These are phyloP conservation scores for Yarrowia sp. DNA, from an alignment of 805 yeast species.

Conservation along the genomic window DNA sequence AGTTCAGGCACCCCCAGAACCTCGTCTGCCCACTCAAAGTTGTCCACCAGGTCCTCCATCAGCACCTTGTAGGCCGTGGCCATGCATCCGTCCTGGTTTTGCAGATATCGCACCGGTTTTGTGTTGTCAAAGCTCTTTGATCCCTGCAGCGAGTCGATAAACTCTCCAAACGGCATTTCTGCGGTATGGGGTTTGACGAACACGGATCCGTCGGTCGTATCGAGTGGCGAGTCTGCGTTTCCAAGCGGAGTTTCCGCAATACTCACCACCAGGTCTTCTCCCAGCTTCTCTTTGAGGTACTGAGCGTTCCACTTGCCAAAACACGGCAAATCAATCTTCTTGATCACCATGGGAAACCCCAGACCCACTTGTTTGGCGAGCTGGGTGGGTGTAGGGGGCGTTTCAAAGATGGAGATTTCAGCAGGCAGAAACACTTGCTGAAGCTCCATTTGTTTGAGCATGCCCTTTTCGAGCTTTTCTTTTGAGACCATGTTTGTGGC, in stretches of 20 bases:
- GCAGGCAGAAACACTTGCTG: slow-evolving; percentile 43
- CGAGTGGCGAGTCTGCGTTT: slow-evolving; percentile 52
- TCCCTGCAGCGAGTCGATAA: slow-evolving; percentile 43
- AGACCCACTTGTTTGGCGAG: slow-evolving; percentile 39
- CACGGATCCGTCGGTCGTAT: slow-evolving; percentile 36
- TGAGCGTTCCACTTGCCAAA: slow-evolving; percentile 30
- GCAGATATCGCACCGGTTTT: slow-evolving; percentile 48
- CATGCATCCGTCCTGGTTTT: slow-evolving; percentile 52
- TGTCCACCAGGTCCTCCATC: slow-evolving; percentile 41
- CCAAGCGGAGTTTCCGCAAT: slow-evolving; percentile 51
- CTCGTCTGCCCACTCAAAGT: slow-evolving; percentile 43
- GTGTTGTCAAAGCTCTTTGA: slow-evolving; percentile 1
- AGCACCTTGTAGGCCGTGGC: slow-evolving; percentile 45
- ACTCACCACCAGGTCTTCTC: slow-evolving; percentile 40
- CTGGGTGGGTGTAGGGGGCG: slow-evolving; percentile 20
- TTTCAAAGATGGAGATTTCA: slow-evolving; percentile 34
- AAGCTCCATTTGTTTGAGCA: slow-evolving; percentile 43
- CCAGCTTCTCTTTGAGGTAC: slow-evolving; percentile 35
- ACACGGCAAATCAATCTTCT: slow-evolving; percentile 10
- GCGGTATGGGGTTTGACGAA: slow-evolving; percentile 50
- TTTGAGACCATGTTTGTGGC: neutral
- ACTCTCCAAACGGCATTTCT: slow-evolving; percentile 44
- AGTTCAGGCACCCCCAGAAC: slow-evolving; percentile 49
- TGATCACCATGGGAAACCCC: slow-evolving; percentile 42
- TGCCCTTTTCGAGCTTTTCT: slow-evolving; percentile 28